Evolutionary conservation across 345 rosid genomes (phyloP).

Genomic region (Litchi chinensis): DNA sequence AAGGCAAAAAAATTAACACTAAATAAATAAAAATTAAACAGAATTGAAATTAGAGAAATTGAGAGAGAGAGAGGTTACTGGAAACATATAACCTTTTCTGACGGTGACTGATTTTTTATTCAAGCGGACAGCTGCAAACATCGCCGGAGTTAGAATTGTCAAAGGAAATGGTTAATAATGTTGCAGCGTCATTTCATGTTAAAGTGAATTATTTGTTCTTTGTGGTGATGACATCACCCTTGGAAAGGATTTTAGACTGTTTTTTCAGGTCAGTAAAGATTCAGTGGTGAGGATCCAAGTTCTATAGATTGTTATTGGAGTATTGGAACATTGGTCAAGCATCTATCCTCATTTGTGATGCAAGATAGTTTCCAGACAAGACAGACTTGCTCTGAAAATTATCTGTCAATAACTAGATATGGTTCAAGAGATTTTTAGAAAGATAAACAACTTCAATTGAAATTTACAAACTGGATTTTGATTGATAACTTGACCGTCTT

Average conservation of each 20-base stretch:
- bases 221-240: slow-evolving; percentile 60
- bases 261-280: slow-evolving; percentile 43
- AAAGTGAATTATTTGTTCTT: slow-evolving; percentile 52
- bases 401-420: too few relatives aligned
- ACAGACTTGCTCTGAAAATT: too few relatives aligned
- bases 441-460: too few relatives aligned
- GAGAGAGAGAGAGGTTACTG: slow-evolving; percentile 45
- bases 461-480: too few relatives aligned
- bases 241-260: slow-evolving; percentile 62
- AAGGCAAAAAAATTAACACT: not conserved
- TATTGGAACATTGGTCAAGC: not conserved
- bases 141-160: slow-evolving; percentile 56
- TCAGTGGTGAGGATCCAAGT: not conserved
- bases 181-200: slow-evolving; percentile 60
- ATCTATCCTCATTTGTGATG: too few relatives aligned
- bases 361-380: too few relatives aligned
- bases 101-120: slow-evolving; percentile 6
- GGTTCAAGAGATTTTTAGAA: too few relatives aligned
- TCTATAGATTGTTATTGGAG: not conserved
- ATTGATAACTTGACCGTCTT: too few relatives aligned
- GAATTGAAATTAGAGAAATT: not conserved
- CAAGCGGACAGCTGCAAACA: slow-evolving; percentile 36
- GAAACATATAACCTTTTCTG: not conserved
- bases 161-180: slow-evolving; percentile 62
- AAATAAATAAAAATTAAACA: not conserved